A percentile compares a stretch with the other conserved stretches of the same genome.
phyloP scores from a whole-genome alignment of 495 filamentous ascomycete species.

The Peziza echinospora region DNA sequence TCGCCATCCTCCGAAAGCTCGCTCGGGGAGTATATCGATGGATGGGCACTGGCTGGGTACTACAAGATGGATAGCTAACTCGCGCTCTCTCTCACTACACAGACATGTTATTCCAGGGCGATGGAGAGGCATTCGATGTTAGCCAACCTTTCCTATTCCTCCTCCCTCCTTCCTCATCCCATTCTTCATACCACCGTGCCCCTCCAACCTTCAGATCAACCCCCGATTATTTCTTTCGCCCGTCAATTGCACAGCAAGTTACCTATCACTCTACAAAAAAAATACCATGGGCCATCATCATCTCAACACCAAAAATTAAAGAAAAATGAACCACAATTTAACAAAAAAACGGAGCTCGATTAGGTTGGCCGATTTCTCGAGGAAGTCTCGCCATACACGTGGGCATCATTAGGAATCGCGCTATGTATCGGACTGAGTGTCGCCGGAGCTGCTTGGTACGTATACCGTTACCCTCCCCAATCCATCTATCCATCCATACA shows the following conservation, averaged over 20 bases:
- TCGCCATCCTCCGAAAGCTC: too few relatives aligned
- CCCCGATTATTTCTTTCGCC: background rate
- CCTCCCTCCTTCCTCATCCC: background rate
- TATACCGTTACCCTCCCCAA: background rate
- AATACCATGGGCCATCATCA: background rate
- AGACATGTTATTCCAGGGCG: constrained; percentile 97
- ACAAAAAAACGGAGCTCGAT: constrained; percentile 3
- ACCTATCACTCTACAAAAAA: background rate
- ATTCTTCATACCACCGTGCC: too few relatives aligned
- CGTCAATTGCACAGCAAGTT: constrained; percentile 15
- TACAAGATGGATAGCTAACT: too few relatives aligned
- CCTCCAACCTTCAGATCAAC: background rate
- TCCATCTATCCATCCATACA: background rate
- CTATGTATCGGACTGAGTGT: constrained; percentile 91
- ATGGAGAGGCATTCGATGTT: constrained; percentile 94
- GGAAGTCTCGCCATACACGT: constrained; percentile 78
- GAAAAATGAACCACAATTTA: background rate
- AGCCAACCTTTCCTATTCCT: constrained; percentile 1
- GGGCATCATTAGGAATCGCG: constrained; percentile 75
- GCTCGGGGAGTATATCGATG: too few relatives aligned
- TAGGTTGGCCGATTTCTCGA: constrained; percentile 90
- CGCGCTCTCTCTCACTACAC: too few relatives aligned
- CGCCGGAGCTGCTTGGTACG: constrained; percentile 92
- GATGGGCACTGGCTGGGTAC: too few relatives aligned
- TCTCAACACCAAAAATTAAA: constrained; percentile 14